These are phyloP conservation scores for Postia placenta DNA, from an alignment of 768 basidiomycete species.

Conservation along the genomic window DNA sequence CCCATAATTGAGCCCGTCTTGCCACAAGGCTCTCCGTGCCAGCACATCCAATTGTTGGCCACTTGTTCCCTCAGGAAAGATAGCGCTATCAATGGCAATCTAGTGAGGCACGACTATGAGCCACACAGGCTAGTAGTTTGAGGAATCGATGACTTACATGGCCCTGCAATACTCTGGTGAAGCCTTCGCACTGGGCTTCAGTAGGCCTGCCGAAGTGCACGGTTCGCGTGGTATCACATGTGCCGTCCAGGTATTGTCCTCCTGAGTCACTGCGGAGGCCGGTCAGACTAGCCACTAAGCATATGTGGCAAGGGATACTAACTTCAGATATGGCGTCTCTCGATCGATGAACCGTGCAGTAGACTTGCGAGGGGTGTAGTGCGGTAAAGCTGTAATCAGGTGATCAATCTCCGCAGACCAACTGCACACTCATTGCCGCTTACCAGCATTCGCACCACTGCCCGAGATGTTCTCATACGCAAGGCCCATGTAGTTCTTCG, in stretches of 20 bases:
- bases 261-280: constrained; percentile 72
- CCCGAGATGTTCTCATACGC: constrained; percentile 91
- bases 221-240: constrained; percentile 79
- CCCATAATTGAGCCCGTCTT: constrained; percentile 76
- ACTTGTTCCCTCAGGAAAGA: constrained; percentile 88
- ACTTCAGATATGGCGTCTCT: constrained; percentile 87
- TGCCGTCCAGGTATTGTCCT: constrained; percentile 85
- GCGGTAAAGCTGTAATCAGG: constrained; percentile 63
- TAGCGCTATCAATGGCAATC: constrained; percentile 86
- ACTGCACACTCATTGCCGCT: constrained; percentile 12
- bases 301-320: constrained; percentile 27
- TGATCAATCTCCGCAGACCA: neutral
- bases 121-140: too few relatives aligned
- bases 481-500: constrained; percentile 74
- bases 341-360: constrained; percentile 70
- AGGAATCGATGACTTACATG: constrained; percentile 57
- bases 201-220: constrained; percentile 85
- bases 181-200: constrained; percentile 84
- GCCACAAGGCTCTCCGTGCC: constrained; percentile 85
- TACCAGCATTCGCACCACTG: constrained; percentile 79
- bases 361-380: constrained; percentile 76
- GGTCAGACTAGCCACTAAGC: constrained; percentile 3
- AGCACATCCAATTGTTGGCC: constrained; percentile 82
- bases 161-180: constrained; percentile 91
- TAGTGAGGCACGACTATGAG: constrained; percentile 22